Base-by-base conservation (phyloP, 306 rosid genomes). In the Aeschynomene evenia region DNA sequence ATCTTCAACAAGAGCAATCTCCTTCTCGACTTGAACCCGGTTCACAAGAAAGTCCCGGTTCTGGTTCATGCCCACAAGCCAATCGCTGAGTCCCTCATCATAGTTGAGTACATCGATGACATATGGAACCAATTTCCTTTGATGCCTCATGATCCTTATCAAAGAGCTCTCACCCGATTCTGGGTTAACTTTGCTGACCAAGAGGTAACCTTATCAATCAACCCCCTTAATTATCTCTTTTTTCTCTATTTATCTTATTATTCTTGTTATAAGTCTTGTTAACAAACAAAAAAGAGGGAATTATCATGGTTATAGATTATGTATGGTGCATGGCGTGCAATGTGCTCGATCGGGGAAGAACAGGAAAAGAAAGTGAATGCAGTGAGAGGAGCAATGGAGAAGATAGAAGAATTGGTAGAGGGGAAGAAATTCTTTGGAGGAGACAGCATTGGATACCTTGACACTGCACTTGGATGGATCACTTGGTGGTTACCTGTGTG, bases 391-490 rank as follows among this genome's bases (percentile, higher is more conserved):
- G 72, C 62, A 24, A 34, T 77, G 73, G 85, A 79, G 24, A 68
- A 34, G 37, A 9, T 82, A 26, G 89, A 85, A 75, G 73, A 56
- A 45, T 70, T 53, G 74, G 60, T 76, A 4, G 77, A 77, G 24
- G 77, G 83, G 9, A 77, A 82, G 65, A 71, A 51, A 52, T 77
- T 73, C 53, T 80, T 82, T 51, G 83, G 85, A 42, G 89, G 89
- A 14, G 79, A 74, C 1, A 68, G n/a, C 5, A 51, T 85, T 66
- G 89, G 89, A 46, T 85, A 79, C 73, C 19, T 85, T 75, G 87
- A 82, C 20, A 43, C 82, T 54, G 82, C 72, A 50, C 31, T 82
- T 68, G 90, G 87, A 15, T 85, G 90, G 90, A 80, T 82, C 33
- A 23, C 76, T 19, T 60, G 57, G 23, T 74, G 78, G 75, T 72